Conservation (phyloP, 176 grass and related monocot species). For the Carex myosuroides region DNA sequence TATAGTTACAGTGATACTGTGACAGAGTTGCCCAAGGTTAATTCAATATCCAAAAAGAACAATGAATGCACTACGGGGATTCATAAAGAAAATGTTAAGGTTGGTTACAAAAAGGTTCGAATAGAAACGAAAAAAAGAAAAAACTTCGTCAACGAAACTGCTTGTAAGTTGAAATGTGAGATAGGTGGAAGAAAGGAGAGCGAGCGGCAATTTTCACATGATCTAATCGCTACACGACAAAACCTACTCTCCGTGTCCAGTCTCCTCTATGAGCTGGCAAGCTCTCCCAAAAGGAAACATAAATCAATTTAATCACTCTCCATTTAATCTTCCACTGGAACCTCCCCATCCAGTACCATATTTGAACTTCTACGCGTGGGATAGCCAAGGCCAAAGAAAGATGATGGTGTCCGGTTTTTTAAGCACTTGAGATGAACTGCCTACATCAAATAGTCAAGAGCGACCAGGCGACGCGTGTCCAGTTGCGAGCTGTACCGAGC, state of each 20-base stretch:
- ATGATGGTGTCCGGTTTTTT: neutral
- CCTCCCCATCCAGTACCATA: too few relatives aligned
- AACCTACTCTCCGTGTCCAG: neutral
- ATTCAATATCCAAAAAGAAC: too few relatives aligned
- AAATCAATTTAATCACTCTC: neutral
- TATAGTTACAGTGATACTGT: too few relatives aligned
- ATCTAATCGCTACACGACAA: constrained; percentile 12
- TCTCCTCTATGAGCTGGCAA: constrained; percentile 20
- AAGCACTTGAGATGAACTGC: neutral
- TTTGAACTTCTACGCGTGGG: neutral
- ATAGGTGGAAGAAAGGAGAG: neutral
- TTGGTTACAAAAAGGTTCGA: neutral
- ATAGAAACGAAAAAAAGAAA: neutral
- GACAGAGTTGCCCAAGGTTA: too few relatives aligned
- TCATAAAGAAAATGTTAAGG: neutral
- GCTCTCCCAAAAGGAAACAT: constrained; percentile 11
- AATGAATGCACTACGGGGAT: too few relatives aligned
- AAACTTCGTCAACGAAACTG: neutral
- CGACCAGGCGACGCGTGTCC: constrained; percentile 15
- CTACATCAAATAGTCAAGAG: neutral
- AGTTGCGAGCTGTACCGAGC: constrained; percentile 14
- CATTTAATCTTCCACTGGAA: neutral
- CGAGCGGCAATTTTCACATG: constrained; percentile 23
- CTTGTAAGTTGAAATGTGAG: neutral
- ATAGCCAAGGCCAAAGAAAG: too few relatives aligned